Percentiles rank a stretch among this genome's conserved stretches.
These are phyloP conservation scores for Dictyostelium purpureum DNA, from an alignment of 78 protist species.

Conservation along the genomic window DNA sequence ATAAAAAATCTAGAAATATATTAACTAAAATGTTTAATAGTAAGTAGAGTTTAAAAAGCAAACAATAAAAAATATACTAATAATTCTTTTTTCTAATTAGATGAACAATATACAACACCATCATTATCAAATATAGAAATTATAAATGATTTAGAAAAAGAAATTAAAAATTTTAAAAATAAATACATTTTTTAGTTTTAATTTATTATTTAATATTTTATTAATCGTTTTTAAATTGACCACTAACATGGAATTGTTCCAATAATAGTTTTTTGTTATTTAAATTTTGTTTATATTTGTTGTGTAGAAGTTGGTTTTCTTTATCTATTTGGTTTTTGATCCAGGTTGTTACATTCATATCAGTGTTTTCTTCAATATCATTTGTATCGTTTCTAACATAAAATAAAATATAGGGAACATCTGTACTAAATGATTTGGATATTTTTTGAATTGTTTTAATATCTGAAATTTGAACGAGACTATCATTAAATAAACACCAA, in stretches of 20 bases:
- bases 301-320: not conserved
- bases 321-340: not conserved
- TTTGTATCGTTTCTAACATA: not conserved
- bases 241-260: not conserved
- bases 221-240: not conserved
- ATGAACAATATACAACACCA: no score
- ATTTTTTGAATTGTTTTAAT: not conserved
- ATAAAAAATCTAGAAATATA: not conserved
- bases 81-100: no score
- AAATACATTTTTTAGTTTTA: not conserved
- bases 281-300: not conserved
- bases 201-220: not conserved
- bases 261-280: not conserved
- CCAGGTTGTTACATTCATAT: not conserved
- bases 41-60: no score
- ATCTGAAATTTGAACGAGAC: constrained; percentile 15
- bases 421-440: not conserved
- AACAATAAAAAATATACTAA: no score
- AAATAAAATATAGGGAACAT: constrained; percentile 52
- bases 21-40: not conserved
- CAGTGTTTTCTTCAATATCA: no score
- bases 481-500: constrained; percentile 62
- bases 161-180: no score
- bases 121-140: no score
- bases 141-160: no score